Percentiles rank a stretch among this genome's conserved stretches.
These are phyloP conservation scores for Trichocomaceae sp. DNA, from an alignment of 2,329 filamentous ascomycete genomes.

Conservation along the genomic window DNA sequence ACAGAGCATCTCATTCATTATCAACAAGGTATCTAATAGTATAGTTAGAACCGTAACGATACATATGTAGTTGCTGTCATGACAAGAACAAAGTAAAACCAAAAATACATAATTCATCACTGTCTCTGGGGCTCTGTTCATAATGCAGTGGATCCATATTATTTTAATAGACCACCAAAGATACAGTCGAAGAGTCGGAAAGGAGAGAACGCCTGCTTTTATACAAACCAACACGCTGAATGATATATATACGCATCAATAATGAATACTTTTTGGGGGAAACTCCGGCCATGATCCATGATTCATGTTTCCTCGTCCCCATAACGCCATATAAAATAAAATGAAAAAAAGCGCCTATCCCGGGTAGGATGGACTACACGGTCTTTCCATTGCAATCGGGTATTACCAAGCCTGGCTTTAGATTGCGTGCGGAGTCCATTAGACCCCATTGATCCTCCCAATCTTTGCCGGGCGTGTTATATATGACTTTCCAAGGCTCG, in stretches of 20 bases:
- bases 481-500: slow-evolving; percentile 85
- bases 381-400: slow-evolving; percentile 78
- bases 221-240: neutral
- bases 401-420: slow-evolving; percentile 79
- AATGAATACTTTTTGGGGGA: neutral
- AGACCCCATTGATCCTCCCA: slow-evolving; percentile 98
- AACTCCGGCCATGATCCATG: neutral
- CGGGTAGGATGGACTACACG: slow-evolving; percentile 17
- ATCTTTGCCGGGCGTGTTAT: slow-evolving; percentile 59
- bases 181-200: neutral
- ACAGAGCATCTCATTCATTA: neutral
- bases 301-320: neutral
- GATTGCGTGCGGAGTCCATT: slow-evolving; percentile 73
- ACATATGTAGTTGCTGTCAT: neutral
- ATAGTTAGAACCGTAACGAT: neutral
- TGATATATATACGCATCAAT: neutral
- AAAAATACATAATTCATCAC: neutral
- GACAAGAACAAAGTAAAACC: neutral
- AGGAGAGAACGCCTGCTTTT: neutral
- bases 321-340: neutral
- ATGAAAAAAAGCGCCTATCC: neutral
- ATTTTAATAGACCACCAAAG: neutral
- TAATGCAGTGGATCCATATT: neutral
- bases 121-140: neutral
- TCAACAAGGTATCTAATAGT: neutral